These are phyloP conservation scores for Pouteria glomerata DNA, from an alignment of 148 eudicot species.

Conservation along the genomic window DNA sequence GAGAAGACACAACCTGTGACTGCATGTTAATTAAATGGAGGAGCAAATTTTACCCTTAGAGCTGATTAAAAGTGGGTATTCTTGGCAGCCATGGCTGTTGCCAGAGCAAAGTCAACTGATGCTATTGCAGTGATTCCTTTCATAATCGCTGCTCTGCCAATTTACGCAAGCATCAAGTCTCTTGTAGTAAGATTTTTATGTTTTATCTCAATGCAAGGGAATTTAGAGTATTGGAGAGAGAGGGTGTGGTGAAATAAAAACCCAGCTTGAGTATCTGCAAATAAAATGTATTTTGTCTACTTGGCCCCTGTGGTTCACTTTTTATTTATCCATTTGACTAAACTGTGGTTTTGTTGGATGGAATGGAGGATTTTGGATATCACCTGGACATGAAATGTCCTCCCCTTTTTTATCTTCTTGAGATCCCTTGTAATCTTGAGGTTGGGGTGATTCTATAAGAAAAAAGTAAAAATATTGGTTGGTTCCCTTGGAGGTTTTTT, in stretches of 20 bases:
- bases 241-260: neutral
- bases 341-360: neutral
- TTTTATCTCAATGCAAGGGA: no score
- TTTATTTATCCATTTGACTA: neutral
- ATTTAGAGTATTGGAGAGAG: no score
- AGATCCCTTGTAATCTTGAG: no score
- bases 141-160: no score
- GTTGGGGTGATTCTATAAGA: no score
- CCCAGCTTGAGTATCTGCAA: neutral
- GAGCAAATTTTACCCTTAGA: neutral
- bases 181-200: neutral
- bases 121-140: no score
- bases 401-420: neutral
- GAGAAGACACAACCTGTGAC: conserved; percentile 21
- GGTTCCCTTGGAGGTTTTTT: no score
- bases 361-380: neutral
- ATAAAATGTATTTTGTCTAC: neutral
- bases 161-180: neutral
- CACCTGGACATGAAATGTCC: neutral
- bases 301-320: neutral
- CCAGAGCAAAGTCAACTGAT: no score
- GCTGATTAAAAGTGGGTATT: neutral
- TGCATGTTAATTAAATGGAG: conserved; percentile 24
- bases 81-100: neutral
- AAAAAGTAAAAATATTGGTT: no score